phyloP scores from a whole-genome alignment of 768 basidiomycete genomes.

The Mrakia gelida region DNA sequence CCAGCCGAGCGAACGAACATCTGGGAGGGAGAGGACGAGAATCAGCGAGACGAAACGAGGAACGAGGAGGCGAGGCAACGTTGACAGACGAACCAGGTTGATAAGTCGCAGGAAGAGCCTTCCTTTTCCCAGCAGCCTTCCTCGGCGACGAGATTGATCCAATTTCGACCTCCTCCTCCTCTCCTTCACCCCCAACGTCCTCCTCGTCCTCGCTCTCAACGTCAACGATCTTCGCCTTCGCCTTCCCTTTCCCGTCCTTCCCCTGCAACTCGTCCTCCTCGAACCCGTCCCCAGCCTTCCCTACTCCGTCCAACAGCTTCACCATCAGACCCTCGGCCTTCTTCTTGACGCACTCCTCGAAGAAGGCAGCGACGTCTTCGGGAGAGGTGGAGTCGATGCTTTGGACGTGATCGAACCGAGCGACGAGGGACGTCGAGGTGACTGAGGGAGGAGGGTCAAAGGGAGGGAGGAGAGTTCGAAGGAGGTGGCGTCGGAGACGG shows the following conservation, averaged over 20 bases:
- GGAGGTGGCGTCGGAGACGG: constrained; percentile 61
- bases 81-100: constrained; percentile 54
- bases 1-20: constrained; percentile 83
- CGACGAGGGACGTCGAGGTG: constrained; percentile 48
- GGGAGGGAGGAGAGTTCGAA: constrained; percentile 62
- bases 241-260: constrained; percentile 30
- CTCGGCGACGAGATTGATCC: constrained; percentile 36
- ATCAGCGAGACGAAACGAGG: neutral
- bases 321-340: constrained; percentile 92
- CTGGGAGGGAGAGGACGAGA: constrained; percentile 44
- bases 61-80: neutral
- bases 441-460: constrained; percentile 42
- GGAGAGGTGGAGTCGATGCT: constrained; percentile 51
- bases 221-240: constrained; percentile 34
- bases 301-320: constrained; percentile 55
- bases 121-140: constrained; percentile 50
- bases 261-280: constrained; percentile 62
- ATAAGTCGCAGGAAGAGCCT: constrained; percentile 76
- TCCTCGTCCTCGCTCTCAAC: constrained; percentile 25
- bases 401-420: constrained; percentile 69
- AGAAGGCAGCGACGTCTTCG: constrained; percentile 67
- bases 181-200: constrained; percentile 35
- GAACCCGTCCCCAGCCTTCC: constrained; percentile 33
- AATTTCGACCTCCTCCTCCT: constrained; percentile 25
- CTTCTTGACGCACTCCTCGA: constrained; percentile 66